Base-by-base conservation (phyloP, 2,329 filamentous ascomycete species). In the Meredithiella fracta region DNA sequence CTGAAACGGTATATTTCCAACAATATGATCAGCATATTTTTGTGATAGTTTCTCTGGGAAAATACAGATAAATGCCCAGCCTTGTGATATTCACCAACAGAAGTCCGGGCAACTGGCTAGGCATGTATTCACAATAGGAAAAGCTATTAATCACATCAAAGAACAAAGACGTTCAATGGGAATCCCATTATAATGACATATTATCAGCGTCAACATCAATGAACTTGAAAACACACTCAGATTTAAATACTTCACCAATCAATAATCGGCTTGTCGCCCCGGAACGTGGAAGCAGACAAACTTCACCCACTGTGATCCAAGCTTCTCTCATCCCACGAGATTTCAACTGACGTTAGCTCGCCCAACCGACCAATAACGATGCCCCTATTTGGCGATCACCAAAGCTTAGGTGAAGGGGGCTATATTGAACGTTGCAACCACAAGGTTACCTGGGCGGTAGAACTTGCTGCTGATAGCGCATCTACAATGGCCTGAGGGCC, bases 401-500 rank as follows among this genome's bases (percentile, higher is more conserved):
- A 26, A 38, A 22, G 38, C 17, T 31, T 23, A 3, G 2, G 1
- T 23, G 20, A 40, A 20, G 34, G 20, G 51, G 51, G 17, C 31
- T 49, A 49, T 23, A 49, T 49, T 49, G 22, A 49, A 49, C 11
- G 44, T 25, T 49, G 22, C 44, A 49, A 29, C n/a, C n/a, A n/a
- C 23, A 49, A 25, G 44, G 44, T 49, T 49, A 49, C 20, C 44
- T 14, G 44, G 44, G 17, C 11, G 20, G 44, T 8, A 49, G 11
- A 49, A 15, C 17, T n/a, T 49, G 23, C 22, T 25, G 25, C 23
- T 14, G 17, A 15, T 34, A 34, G 29, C 29, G 11, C 11, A 34
- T 15, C 4, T 42, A 20, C 17, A n/a, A 15, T 15, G 38, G 15
- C 6, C 6, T 4, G 38, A 42, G 15, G 17, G 17, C 6, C 14